Conservation (phyloP, 768 basidiomycete genomes). For the Hygrophorus pudorinus region DNA sequence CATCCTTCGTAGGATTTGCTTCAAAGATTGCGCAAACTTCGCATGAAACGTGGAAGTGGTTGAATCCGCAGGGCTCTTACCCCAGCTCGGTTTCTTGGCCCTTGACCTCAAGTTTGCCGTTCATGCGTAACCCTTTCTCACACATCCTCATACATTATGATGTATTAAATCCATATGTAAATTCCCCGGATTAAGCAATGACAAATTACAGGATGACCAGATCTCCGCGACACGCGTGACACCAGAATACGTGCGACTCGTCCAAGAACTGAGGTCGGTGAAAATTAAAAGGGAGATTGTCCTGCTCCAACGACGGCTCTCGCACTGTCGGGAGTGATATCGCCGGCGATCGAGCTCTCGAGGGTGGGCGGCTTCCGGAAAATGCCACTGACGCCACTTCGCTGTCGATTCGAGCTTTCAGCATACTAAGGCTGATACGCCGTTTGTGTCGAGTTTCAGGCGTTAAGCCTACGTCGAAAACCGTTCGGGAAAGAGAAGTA, state of each 20-base stretch:
- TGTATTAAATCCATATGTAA: background rate
- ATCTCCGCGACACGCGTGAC: conserved; percentile 73
- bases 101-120: background rate
- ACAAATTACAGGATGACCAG: conserved; percentile 54
- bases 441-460: conserved; percentile 76
- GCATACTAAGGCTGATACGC: conserved; percentile 77
- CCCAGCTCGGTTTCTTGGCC: too few relatives aligned
- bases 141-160: background rate
- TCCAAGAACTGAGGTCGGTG: conserved; percentile 72
- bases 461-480: conserved; percentile 61
- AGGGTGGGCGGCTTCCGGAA: conserved; percentile 26
- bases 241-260: conserved; percentile 87
- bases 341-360: conserved; percentile 47
- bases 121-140: background rate
- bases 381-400: conserved; percentile 43
- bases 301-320: conserved; percentile 15
- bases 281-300: conserved; percentile 17
- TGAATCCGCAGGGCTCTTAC: background rate
- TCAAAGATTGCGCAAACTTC: conserved; percentile 43
- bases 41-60: conserved; percentile 34
- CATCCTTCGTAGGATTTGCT: conserved; percentile 37
- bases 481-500: conserved; percentile 40
- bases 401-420: conserved; percentile 84
- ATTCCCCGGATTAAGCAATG: background rate
- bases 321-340: conserved; percentile 27